Conservation (phyloP, 257 asterid genomes). For the Petrea volubilis region DNA sequence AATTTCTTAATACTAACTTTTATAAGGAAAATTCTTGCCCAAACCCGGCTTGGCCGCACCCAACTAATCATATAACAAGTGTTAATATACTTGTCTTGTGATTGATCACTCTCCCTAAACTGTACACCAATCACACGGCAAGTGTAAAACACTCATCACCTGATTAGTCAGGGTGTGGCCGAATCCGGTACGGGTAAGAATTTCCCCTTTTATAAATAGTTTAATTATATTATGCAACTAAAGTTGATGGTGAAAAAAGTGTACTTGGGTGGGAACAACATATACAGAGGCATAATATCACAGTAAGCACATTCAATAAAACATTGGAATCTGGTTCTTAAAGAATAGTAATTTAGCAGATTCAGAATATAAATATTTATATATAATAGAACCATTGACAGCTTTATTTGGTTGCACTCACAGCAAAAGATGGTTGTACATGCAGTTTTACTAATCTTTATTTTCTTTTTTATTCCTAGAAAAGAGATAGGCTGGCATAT, state of each 20-base stretch:
- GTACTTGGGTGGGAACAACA: neutral
- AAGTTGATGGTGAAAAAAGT: neutral
- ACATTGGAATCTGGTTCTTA: slow-evolving; percentile 38
- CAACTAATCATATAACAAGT: too few relatives aligned
- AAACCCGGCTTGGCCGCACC: too few relatives aligned
- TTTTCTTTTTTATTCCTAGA: neutral
- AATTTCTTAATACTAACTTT: too few relatives aligned
- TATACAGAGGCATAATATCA: slow-evolving; percentile 1
- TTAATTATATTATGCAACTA: slow-evolving; percentile 9
- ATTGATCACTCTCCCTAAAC: too few relatives aligned
- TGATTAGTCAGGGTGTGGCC: too few relatives aligned
- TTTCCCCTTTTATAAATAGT: too few relatives aligned
- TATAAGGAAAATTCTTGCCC: too few relatives aligned
- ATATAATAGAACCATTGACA: slow-evolving; percentile 6
- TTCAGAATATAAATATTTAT: slow-evolving; percentile 13
- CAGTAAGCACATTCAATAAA: slow-evolving; percentile 15
- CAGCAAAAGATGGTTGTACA: slow-evolving; percentile 21
- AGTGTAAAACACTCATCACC: too few relatives aligned
- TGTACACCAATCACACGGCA: too few relatives aligned
- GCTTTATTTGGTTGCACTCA: slow-evolving; percentile 23
- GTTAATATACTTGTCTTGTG: too few relatives aligned
- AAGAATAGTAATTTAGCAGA: slow-evolving; percentile 28
- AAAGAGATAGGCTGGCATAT: slow-evolving; percentile 19
- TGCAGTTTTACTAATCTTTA: neutral
- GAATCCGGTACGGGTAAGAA: too few relatives aligned